A percentile compares a stretch with the other conserved stretches of the same genome.
Evolutionary conservation across 2,329 filamentous ascomycete species (phyloP).

Genomic region (Fusarium sp.): DNA sequence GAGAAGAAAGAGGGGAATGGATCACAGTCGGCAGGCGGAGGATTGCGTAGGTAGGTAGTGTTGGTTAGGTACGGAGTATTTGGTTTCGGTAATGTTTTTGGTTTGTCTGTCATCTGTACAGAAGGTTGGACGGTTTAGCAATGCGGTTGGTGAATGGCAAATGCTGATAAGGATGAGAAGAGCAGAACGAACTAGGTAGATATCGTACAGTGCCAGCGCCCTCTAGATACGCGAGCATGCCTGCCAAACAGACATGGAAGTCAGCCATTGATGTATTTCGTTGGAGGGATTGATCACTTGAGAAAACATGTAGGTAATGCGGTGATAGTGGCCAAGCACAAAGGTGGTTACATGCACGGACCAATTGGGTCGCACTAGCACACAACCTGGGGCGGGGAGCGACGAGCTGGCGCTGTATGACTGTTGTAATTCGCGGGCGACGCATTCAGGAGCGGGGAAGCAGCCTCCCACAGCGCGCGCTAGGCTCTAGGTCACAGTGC

Average conservation of each 20-base stretch:
- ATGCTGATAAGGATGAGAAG: conserved; percentile 44
- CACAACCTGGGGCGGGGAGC: conserved; percentile 41
- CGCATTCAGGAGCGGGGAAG: conserved; percentile 39
- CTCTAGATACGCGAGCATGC: conserved; percentile 11
- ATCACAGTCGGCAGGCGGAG: conserved; percentile 37
- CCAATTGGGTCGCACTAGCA: conserved; percentile 30
- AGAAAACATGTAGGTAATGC: conserved; percentile 33
- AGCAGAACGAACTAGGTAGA: not conserved
- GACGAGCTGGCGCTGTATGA: conserved; percentile 37
- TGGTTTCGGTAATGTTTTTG: conserved; percentile 38
- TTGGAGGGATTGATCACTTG: conserved; percentile 33
- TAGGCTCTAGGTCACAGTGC: conserved; percentile 29
- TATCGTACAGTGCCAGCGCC: not conserved
- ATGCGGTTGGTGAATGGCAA: conserved; percentile 40
- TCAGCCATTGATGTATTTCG: conserved; percentile 29
- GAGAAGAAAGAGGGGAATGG: conserved; percentile 36
- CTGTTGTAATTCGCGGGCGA: conserved; percentile 33
- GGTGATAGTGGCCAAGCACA: conserved; percentile 44
- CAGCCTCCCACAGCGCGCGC: conserved; percentile 32
- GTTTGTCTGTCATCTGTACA: conserved; percentile 3
- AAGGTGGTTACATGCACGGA: conserved; percentile 35
- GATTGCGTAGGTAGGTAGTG: conserved; percentile 8
- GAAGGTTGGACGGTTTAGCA: conserved; percentile 29
- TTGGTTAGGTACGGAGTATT: conserved; percentile 37
- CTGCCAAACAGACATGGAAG: not conserved